phyloP scores from a whole-genome alignment of 2,329 filamentous ascomycete genomes.

The Penicillium sclerotiorum region DNA sequence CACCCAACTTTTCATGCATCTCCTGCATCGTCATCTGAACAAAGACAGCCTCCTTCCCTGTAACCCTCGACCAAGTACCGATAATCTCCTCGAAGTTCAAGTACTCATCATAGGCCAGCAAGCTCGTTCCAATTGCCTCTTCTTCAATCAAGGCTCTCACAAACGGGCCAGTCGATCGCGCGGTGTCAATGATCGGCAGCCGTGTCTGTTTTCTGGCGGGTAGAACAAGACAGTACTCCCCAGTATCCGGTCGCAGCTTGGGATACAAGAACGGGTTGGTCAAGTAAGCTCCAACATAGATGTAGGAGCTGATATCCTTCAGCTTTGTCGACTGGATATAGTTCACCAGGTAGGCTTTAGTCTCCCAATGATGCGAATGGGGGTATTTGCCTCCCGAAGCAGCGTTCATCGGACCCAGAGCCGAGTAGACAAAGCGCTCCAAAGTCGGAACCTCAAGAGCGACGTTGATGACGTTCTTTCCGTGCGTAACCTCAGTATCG shows the following conservation, averaged over 20 bases:
- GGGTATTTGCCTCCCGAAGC: slow-evolving; percentile 51
- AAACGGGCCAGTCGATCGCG: slow-evolving; percentile 47
- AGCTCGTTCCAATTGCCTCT: slow-evolving; percentile 42
- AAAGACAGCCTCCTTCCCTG: slow-evolving; percentile 40
- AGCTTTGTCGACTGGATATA: slow-evolving; percentile 51
- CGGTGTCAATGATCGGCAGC: slow-evolving; percentile 47
- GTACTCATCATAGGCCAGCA: slow-evolving; percentile 51
- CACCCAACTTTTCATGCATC: slow-evolving; percentile 32
- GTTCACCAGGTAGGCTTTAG: slow-evolving; percentile 54
- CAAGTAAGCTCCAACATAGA: slow-evolving; percentile 37
- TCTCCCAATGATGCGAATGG: slow-evolving; percentile 53
- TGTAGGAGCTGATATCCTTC: slow-evolving; percentile 47
- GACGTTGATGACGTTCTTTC: slow-evolving; percentile 59
- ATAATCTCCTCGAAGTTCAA: slow-evolving; percentile 37
- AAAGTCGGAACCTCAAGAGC: slow-evolving; percentile 49
- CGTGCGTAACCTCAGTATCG: slow-evolving; percentile 54
- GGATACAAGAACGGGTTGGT: slow-evolving; percentile 36
- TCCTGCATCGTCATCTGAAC: slow-evolving; percentile 32
- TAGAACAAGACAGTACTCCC: slow-evolving; percentile 36
- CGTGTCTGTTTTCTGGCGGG: slow-evolving; percentile 25
- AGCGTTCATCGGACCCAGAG: slow-evolving; percentile 52
- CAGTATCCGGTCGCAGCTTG: slow-evolving; percentile 27
- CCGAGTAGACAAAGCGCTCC: slow-evolving; percentile 55
- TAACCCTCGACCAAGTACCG: slow-evolving; percentile 40
- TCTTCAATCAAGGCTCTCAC: slow-evolving; percentile 47